A percentile compares a stretch with the other conserved stretches of the same genome.
These are phyloP conservation scores for Pyropia haitanensis DNA, from an alignment of 23 red algal species.

Conservation along the genomic window DNA sequence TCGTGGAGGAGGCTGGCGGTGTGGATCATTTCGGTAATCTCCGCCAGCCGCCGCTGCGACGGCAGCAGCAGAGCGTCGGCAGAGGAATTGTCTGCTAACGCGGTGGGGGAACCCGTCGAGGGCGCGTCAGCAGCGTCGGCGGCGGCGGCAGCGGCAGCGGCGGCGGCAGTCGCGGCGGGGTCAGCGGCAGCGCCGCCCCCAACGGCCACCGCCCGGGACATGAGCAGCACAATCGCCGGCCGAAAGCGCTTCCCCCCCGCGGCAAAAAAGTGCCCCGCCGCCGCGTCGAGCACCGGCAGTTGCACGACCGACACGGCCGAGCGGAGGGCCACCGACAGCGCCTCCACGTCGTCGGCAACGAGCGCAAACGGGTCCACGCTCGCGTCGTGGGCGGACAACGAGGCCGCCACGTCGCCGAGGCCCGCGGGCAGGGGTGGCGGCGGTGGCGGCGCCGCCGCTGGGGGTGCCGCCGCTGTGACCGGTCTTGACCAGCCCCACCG, in stretches of 20 bases:
- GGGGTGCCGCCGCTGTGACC: too few species aligned
- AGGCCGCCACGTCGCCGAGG: slow-evolving; percentile 2
- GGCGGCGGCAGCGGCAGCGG: too few species aligned
- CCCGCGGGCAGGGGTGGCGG: too few species aligned
- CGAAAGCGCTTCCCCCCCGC: slow-evolving; percentile 88
- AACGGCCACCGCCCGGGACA: slow-evolving; percentile 71
- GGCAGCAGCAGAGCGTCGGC: slow-evolving; percentile 9
- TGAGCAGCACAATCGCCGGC: slow-evolving; percentile 85
- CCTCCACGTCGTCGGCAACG: slow-evolving; percentile 32
- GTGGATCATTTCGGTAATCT: slow-evolving; percentile 98
- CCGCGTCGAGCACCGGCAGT: slow-evolving; percentile 64
- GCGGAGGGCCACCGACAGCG: slow-evolving; percentile 29
- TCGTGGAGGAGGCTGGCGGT: slow-evolving; percentile 91
- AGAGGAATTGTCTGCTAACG: neutral
- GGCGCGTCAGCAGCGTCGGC: too few species aligned
- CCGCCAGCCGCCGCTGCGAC: slow-evolving; percentile 59
- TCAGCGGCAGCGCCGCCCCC: neutral
- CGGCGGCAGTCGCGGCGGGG: too few species aligned
- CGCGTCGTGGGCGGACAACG: slow-evolving; percentile 32
- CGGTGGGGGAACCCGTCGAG: neutral
- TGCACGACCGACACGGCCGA: slow-evolving; percentile 47
- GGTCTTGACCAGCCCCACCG: too few species aligned
- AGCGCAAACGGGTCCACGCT: slow-evolving; percentile 49
- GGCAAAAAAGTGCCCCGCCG: slow-evolving; percentile 82
- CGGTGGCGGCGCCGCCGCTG: too few species aligned